Evolutionary conservation across 1,284 basidiomycete species (phyloP), one percentile per base, ranked within the genome.

Genomic region (Leccinum solheimii): DNA sequence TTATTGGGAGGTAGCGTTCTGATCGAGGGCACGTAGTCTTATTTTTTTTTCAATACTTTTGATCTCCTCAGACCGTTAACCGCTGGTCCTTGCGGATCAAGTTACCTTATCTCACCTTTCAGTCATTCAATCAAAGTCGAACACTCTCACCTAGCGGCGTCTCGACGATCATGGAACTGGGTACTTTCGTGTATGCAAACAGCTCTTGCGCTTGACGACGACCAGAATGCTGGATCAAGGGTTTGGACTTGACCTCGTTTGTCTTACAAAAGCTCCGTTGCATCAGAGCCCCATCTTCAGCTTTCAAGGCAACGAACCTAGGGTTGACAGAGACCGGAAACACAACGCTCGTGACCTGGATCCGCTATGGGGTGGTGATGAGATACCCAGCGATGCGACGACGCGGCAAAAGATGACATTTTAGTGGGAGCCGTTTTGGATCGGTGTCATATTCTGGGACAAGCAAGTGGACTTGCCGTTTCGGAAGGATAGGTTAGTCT

Each of bases 221-320:
- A 95, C 94, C 57, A 86, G 97, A n/a, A 88, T 98, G 84, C 85
- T 97, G 45, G 95, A 97, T 70, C 95, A 97, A 74, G 97, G 97
- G 0, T 90, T 97, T 65, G 88, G 90, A 0, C 78, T 98, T 6
- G 94, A 98, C 70, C 84, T 98, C 23, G 88, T 99, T 55, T 92
- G 91, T 51, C 82, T 99, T 43, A 89, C 93, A 40, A 98, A 98
- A 75, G 92, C 92, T 64, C 97, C 97, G 1, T 79, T 99, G 30
- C 96, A 98, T 72, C 90, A 91, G 66, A 95, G 90, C 43, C 94
- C 94, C 0, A 86, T 97, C 8, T 95, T 97, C 75, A 90, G 90
- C 69, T 97, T 93, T 72, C 76, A 83, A 68, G 85, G 85, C 34
- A 70, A 78, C 19, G 83, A 86, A 58, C 85, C 83, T 7, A 80